Base-by-base conservation (phyloP, 345 rosid species). In the Salix brachista region DNA sequence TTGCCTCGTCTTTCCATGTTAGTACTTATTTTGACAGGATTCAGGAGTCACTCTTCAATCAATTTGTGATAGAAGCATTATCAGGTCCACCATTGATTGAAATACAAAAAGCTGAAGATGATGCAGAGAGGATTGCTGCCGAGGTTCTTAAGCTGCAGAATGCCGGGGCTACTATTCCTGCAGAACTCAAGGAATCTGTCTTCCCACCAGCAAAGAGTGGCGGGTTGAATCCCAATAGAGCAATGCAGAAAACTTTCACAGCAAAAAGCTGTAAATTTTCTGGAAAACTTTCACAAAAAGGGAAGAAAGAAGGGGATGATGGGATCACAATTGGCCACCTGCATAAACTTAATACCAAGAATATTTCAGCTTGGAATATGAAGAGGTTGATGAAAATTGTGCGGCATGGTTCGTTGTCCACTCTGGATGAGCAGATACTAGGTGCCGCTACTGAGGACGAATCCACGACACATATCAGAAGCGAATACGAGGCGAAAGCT, bases 341-440 rank as follows among this genome's bases (percentile, higher is more conserved):
- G 73, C 97, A 92, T 25, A 92, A 85, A 81, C 84, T 96, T 71
- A 96, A 89, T 65, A 79, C 81, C 14, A 88, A 86, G 89, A 96
- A 96, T 36, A 70, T 96, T 11, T 96, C 98, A 1, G 99, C 99
- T 23, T 96, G 99, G 99, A 93, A 90, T 68, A 96, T 96, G 99
- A 96, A 96, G 88, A 90, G 97, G 74, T 80, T 96, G 86, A 85
- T 96, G 87, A 96, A 91, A 36, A 88, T 96, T 60, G 98, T 96
- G 11, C 83, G 92, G 75, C 80, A 87, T 4, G 99, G 92, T 13
- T 80, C 92, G 0, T 80, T 96, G 42, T 79, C 97, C 3, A 96
- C 99, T 25, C 73, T 96, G 82, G 97, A 91, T 30, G 99, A 96
- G 73, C 97, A 92, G 48, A 74, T 89, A 34, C 80, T 84, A 21